Conservation (phyloP, 805 yeast species). For the Myxozyma melibiosi region DNA sequence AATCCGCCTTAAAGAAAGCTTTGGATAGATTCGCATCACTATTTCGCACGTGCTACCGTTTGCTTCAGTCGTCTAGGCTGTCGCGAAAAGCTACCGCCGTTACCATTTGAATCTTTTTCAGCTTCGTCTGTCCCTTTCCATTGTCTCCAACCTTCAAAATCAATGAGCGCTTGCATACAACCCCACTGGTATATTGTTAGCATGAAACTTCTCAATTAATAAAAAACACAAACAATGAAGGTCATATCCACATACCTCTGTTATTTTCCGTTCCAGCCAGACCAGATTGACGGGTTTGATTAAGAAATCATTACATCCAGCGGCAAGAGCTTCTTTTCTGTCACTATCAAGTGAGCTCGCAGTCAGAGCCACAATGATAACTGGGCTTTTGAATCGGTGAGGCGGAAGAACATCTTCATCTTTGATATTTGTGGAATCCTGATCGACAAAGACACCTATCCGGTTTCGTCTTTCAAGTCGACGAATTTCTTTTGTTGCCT, state of each 20-base stretch:
- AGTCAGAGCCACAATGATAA: constrained; percentile 95
- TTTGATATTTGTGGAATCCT: constrained; percentile 41
- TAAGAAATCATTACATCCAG: constrained; percentile 95
- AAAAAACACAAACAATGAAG: neutral
- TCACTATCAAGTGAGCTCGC: constrained; percentile 87
- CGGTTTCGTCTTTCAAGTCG: constrained; percentile 76
- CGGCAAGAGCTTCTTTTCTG: constrained; percentile 86
- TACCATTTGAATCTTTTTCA: constrained; percentile 1
- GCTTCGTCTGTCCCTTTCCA: constrained; percentile 41
- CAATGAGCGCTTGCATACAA: constrained; percentile 22
- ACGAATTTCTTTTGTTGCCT: constrained; percentile 90
- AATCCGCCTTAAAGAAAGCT: no score
- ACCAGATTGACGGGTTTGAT: constrained; percentile 94
- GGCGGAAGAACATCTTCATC: constrained; percentile 61
- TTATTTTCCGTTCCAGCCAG: constrained; percentile 91
- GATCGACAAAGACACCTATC: constrained; percentile 63
- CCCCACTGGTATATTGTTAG: constrained; percentile 15
- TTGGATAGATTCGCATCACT: no score
- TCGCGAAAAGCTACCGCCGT: neutral
- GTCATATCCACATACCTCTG: constrained; percentile 41
- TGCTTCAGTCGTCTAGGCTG: neutral
- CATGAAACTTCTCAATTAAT: no score
- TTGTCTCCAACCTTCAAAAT: constrained; percentile 71
- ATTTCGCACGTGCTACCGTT: neutral
- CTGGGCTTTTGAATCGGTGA: constrained; percentile 79